Evolutionary conservation across 345 rosid genomes (phyloP), one percentile per base, ranked within the genome.

Genomic region (Eucalyptus cloeziana): DNA sequence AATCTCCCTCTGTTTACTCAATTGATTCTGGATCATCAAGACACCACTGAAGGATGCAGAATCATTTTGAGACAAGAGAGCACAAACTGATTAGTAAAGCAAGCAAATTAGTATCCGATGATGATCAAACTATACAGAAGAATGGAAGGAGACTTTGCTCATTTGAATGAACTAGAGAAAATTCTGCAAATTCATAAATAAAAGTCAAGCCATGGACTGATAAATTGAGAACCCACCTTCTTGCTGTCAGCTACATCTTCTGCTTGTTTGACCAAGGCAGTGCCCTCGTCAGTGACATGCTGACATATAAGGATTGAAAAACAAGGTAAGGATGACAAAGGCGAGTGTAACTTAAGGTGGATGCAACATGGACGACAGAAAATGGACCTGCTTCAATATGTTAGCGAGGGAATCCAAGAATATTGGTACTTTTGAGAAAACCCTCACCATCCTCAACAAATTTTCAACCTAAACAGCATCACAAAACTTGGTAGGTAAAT

Each of bases 401-500:
- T 90, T 90, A 86, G 99, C 94, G 81, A 97, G 93, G 13, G 96
- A 98, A 64, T 96, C 98, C 94, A 98, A 91, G 89, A 96, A 96
- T 85, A 79, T 86, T 3, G 92, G 90, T 86, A 95, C 93, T 89
- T 95, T 95, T 79, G 93, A 94, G 88, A 94, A 98, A 85, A 97
- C 97, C 93, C 97, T 95, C 92, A 95, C 94, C 96, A 96, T 97
- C 94, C 99, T 94, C 44, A 98, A 97, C 87, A 98, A 96, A 92
- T 97, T 96, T n/a, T 95, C 99, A 87, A 94, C 95, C 99, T 97
- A 91, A 85, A 69, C 4, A 33, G 81, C 25, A 69, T 69, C 81
- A 8, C 13, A 69, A 69, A 33, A 33, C 25, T 4, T 69, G 81
- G 81, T 33, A 17, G 81, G 13, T 33, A 33, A 17, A 69, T 9